A percentile compares a stretch with the other conserved stretches of the same genome.
Evolutionary conservation across 2,329 filamentous ascomycete genomes (phyloP).

Genomic region (Alternaria burnsii): DNA sequence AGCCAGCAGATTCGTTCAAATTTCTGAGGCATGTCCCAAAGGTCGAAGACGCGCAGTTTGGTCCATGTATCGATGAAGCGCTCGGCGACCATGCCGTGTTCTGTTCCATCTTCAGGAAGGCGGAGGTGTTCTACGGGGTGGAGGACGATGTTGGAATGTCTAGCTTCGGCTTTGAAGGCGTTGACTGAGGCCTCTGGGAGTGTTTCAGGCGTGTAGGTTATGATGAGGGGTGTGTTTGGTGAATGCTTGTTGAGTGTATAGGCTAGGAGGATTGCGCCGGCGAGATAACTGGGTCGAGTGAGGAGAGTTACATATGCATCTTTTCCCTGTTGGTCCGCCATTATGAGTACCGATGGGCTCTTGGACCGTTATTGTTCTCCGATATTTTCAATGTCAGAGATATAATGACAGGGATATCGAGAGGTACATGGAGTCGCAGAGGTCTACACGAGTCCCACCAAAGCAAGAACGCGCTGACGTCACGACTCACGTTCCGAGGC

Average conservation of each 20-base stretch:
- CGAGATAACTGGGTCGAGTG: slow-evolving; percentile 61
- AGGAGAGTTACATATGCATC: slow-evolving; percentile 61
- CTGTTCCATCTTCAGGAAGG: slow-evolving; percentile 41
- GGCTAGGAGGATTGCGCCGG: slow-evolving; percentile 61
- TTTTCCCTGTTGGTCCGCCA: slow-evolving; percentile 17
- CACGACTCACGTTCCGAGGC: slow-evolving; percentile 27
- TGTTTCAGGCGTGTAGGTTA: slow-evolving; percentile 57
- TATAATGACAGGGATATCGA: not conserved
- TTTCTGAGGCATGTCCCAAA: slow-evolving; percentile 34
- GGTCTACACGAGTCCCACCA: slow-evolving; percentile 4
- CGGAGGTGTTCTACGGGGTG: slow-evolving; percentile 54
- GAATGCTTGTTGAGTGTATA: slow-evolving; percentile 58
- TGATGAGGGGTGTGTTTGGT: slow-evolving; percentile 59
- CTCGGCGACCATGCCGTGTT: slow-evolving; percentile 57
- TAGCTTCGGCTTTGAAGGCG: slow-evolving; percentile 55
- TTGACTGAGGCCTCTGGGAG: slow-evolving; percentile 52
- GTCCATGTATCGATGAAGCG: slow-evolving; percentile 65
- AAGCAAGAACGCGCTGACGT: slow-evolving; percentile 26
- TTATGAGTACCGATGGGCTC: slow-evolving; percentile 5
- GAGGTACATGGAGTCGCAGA: not conserved
- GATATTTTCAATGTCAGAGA: not conserved
- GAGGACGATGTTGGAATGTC: slow-evolving; percentile 53
- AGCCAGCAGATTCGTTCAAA: slow-evolving; percentile 58
- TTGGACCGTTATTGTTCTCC: not conserved
- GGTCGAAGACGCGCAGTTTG: slow-evolving; percentile 63